Base-by-base conservation (phyloP, 768 basidiomycete species). In the Saitozyma sp. region DNA sequence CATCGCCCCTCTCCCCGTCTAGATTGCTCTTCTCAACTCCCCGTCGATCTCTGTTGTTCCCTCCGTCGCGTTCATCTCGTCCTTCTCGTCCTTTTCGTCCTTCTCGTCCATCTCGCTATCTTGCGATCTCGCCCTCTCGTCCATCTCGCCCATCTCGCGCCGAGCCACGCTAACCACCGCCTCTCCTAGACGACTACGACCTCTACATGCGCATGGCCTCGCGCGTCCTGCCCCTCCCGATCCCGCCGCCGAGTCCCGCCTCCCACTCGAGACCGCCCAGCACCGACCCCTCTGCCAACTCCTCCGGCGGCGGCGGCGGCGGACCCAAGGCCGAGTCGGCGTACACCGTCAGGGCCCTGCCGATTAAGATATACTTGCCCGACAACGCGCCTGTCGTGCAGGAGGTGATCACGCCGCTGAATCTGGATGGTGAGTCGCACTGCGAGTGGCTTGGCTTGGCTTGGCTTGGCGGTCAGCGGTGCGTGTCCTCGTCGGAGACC, bases 151-250 rank as follows among this genome's bases (percentile, higher is more conserved):
- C 29, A 29, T 29, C 29, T 45, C 14, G 11, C 10, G 2, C 14
- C 9, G 43, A 10, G 11, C 42, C 9, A 29, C 13, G 50, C 38
- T 53, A 29, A 48, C 9, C 38, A n/a, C n/a, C n/a, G n/a, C 29
- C 29, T 5, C 29, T 29, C 4, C 20, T 77, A 98, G 96, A 95
- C 81, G 94, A 93, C 78, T 98, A 93, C 72, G 93, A 97, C 71
- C 87, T 92, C 64, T 96, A 90, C 75, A 94, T 92, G 88, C 86
- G 91, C 37, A 89, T 97, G 66, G 92, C 92, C 3, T 86, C 89
- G n/a, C 93, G 94, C 73, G 85, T 98, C 50, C 88, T 91, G 37
- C 96, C 96, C 3, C 86, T 90, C 2, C 89, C 79, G 0, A 64
- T 75, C 4, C 65, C 65, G 5, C 16, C 57, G 4, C 8, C 65